Conservation (phyloP, 129 eudicot species). For the Tagetes erecta region DNA sequence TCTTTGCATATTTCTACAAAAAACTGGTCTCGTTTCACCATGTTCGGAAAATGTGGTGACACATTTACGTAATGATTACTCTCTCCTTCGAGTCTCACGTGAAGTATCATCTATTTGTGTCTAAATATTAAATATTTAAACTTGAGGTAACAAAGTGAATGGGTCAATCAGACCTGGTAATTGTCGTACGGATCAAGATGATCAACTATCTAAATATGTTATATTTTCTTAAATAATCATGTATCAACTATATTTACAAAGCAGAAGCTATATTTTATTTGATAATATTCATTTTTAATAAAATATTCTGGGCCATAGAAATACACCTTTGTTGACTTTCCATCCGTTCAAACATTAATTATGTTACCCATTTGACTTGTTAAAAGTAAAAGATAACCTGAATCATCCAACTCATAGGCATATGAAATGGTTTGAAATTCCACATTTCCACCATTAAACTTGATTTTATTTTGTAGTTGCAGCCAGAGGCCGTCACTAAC, state of each 20-base stretch:
- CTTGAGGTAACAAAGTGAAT: not conserved
- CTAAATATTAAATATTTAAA: not conserved
- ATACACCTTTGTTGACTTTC: not conserved
- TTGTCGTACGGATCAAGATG: not conserved
- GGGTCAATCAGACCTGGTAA: not conserved
- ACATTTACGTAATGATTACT: not conserved
- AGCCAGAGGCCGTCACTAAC: constrained; percentile 32
- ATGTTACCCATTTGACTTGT: not conserved
- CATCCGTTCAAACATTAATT: not conserved
- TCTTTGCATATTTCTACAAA: not conserved
- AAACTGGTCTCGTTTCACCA: not conserved
- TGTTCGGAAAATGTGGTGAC: not conserved
- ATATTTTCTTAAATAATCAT: not conserved
- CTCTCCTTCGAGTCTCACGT: not conserved
- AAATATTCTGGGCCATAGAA: too few relatives aligned
- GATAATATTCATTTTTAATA: too few relatives aligned
- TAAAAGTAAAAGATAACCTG: not conserved
- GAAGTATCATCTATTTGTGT: not conserved
- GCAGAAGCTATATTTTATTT: too few relatives aligned
- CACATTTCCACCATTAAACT: not conserved
- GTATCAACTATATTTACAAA: too few relatives aligned
- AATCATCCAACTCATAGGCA: not conserved
- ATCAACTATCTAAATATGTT: not conserved
- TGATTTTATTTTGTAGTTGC: constrained; percentile 8
- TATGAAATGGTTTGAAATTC: not conserved